These are phyloP conservation scores for Coleophoma cylindrospora DNA, from an alignment of 2,329 filamentous ascomycete genomes.

Conservation along the genomic window DNA sequence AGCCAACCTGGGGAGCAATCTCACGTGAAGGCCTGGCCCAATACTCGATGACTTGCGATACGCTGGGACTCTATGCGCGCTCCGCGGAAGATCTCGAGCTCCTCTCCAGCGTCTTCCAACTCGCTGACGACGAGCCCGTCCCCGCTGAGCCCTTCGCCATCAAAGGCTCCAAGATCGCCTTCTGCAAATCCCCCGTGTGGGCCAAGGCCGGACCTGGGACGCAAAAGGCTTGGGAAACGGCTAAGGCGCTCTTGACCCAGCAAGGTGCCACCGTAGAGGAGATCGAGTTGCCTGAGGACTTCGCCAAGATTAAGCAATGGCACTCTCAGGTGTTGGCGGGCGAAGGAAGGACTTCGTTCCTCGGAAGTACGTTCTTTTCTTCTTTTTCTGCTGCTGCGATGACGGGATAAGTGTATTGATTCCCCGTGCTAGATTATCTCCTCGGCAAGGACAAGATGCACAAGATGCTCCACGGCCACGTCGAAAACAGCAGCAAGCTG, in stretches of 20 bases:
- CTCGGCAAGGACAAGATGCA: conserved; percentile 38
- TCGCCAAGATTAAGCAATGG: conserved; percentile 42
- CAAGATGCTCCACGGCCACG: conserved; percentile 37
- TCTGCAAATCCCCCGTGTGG: conserved; percentile 49
- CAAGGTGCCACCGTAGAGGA: conserved; percentile 52
- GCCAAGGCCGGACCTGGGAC: conserved; percentile 37
- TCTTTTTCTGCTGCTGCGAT: not conserved
- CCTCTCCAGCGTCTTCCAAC: conserved; percentile 45
- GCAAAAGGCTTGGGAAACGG: conserved; percentile 32
- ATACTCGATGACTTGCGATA: conserved; percentile 56
- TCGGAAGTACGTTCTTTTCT: conserved; percentile 19
- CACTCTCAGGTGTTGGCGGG: conserved; percentile 40
- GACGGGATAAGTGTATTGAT: not conserved
- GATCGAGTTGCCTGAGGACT: conserved; percentile 42
- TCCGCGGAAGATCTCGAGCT: conserved; percentile 53
- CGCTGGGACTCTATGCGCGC: conserved; percentile 55
- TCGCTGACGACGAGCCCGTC: conserved; percentile 43
- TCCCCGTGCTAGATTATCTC: conserved; percentile 37
- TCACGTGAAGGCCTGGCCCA: conserved; percentile 57
- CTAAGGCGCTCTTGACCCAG: conserved; percentile 28
- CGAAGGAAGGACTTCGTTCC: conserved; percentile 47
- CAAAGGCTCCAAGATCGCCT: conserved; percentile 43
- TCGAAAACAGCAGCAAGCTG: conserved; percentile 38
- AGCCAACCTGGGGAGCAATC: conserved; percentile 58
- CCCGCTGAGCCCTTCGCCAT: conserved; percentile 27